These are phyloP conservation scores for Nothophytophthora sp. DNA, from an alignment of 352 stramenopile genomes.

Conservation along the genomic window DNA sequence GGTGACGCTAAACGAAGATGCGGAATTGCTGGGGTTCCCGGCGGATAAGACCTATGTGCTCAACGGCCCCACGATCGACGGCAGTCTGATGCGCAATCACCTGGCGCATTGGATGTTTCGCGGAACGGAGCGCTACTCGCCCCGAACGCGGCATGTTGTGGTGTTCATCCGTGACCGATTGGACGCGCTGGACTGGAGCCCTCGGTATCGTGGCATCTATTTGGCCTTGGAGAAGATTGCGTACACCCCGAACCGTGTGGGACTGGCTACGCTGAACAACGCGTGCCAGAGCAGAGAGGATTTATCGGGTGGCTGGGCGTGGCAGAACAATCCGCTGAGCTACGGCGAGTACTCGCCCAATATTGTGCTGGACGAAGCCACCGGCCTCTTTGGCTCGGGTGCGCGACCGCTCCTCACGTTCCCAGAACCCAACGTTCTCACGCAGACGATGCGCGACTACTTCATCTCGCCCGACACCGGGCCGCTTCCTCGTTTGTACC, in stretches of 20 bases:
- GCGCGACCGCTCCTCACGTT: conserved; percentile 51
- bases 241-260: conserved; percentile 59
- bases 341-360: conserved; percentile 65
- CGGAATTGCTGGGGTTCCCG: conserved; percentile 43
- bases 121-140: conserved; percentile 57
- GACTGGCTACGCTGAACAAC: conserved; percentile 31
- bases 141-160: conserved; percentile 51
- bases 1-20: conserved; percentile 34
- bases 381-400: conserved; percentile 54
- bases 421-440: conserved; percentile 37
- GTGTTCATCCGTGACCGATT: conserved; percentile 50
- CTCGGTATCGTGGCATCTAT: conserved; percentile 61
- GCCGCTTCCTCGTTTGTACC: conserved; percentile 55
- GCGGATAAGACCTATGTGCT: conserved; percentile 48
- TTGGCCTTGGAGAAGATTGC: conserved; percentile 61
- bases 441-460: conserved; percentile 65
- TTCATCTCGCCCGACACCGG: conserved; percentile 54
- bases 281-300: conserved; percentile 35
- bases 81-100: conserved; percentile 66
- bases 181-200: conserved; percentile 25
- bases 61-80: conserved; percentile 61
- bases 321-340: conserved; percentile 58
- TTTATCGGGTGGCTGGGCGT: conserved; percentile 62
- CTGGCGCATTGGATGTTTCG: conserved; percentile 73
- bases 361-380: conserved; percentile 57